phyloP scores from a whole-genome alignment of 2,329 filamentous ascomycete genomes.

The Achaetomium macrosporum region DNA sequence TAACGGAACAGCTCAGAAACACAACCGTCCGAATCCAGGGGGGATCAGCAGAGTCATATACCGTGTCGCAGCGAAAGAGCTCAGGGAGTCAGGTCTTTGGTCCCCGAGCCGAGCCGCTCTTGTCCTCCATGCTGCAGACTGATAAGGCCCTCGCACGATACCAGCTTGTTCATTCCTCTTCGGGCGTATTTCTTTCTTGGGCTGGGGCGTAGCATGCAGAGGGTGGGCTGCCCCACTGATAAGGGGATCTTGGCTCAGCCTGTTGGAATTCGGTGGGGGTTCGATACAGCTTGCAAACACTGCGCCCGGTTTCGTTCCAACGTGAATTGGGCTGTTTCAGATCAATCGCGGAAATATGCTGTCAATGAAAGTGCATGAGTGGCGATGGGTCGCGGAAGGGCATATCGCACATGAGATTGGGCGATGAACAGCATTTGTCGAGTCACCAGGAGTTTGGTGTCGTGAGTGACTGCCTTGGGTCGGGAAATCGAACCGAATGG shows the following conservation, averaged over 20 bases:
- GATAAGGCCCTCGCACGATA: conserved; percentile 18
- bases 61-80: background rate
- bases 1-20: background rate
- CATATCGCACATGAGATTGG: no score
- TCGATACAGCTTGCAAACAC: no score
- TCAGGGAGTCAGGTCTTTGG: background rate
- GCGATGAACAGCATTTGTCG: no score
- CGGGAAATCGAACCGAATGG: no score
- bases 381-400: no score
- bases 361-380: no score
- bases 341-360: background rate
- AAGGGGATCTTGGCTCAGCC: background rate
- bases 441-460: no score
- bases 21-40: background rate
- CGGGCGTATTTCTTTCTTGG: conserved; percentile 12
- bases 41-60: conserved; percentile 10
- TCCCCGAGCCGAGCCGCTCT: background rate
- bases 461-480: no score
- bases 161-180: conserved; percentile 16
- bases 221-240: conserved; percentile 10
- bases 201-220: conserved; percentile 9
- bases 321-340: no score
- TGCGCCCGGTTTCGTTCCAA: no score
- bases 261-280: background rate
- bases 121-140: conserved; percentile 3